Evolutionary conservation across 192 early-diverging fungal species (phyloP).

Genomic region (Bifiguratus adelaidae): DNA sequence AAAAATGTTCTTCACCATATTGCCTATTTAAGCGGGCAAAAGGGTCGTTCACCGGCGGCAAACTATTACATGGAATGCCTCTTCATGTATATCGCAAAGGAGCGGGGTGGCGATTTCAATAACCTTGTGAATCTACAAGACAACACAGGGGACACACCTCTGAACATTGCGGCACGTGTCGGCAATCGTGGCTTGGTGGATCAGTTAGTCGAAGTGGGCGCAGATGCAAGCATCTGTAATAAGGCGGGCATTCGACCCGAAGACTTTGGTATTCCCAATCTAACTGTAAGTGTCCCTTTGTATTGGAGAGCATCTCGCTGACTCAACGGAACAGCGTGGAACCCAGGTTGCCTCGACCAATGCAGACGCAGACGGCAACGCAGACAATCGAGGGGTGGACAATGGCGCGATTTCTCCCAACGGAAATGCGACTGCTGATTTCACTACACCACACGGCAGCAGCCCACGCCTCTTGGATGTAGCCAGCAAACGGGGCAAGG

Average conservation of each 20-base stretch:
- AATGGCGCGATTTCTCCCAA: too few relatives aligned
- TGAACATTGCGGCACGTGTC: conserved; percentile 78
- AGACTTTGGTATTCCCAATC: conserved; percentile 41
- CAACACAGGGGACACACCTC: conserved; percentile 70
- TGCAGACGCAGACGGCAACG: too few relatives aligned
- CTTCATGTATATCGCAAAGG: conserved; percentile 14
- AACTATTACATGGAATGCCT: conserved; percentile 88
- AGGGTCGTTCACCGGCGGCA: conserved; percentile 53
- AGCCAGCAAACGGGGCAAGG: background rate
- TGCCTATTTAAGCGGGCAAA: conserved; percentile 52
- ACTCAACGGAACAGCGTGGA: too few relatives aligned
- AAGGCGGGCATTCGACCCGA: conserved; percentile 63
- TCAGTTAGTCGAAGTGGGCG: conserved; percentile 66
- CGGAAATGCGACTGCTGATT: too few relatives aligned
- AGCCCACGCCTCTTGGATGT: too few relatives aligned
- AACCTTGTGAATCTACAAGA: conserved; percentile 54
- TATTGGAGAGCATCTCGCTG: background rate
- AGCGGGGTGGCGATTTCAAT: conserved; percentile 24
- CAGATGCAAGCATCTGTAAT: conserved; percentile 61
- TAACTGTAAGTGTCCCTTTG: background rate
- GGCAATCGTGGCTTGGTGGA: conserved; percentile 63
- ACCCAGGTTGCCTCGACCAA: too few relatives aligned
- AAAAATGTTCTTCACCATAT: conserved; percentile 90
- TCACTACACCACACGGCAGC: too few relatives aligned
- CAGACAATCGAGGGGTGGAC: too few relatives aligned